phyloP scores from a whole-genome alignment of 1,284 basidiomycete species.

The Sporisorium graminicola region DNA sequence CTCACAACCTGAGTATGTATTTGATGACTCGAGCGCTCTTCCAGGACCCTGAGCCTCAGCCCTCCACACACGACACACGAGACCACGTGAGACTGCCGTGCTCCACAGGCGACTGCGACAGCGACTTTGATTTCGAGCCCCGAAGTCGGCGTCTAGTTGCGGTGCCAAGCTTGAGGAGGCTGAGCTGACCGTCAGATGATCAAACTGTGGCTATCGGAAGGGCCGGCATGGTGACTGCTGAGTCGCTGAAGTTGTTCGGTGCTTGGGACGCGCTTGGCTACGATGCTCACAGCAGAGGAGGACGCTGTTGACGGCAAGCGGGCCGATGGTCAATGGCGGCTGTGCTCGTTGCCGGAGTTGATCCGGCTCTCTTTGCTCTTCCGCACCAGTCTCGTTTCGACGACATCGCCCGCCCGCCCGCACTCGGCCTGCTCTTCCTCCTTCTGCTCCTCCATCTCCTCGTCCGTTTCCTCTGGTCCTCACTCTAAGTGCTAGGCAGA shows the following conservation, averaged over 20 bases:
- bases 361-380: neutral
- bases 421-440: neutral
- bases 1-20: no score
- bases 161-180: neutral
- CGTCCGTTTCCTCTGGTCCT: neutral
- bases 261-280: neutral
- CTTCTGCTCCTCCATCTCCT: neutral
- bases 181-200: neutral
- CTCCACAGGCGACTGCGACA: no score
- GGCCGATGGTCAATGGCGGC: neutral
- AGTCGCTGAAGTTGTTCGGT: neutral
- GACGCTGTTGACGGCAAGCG: neutral
- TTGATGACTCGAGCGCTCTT: neutral
- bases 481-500: neutral
- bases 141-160: conserved; percentile 1
- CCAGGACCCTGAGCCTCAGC: neutral
- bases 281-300: neutral
- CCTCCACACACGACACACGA: conserved; percentile 1
- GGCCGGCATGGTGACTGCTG: neutral
- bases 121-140: neutral
- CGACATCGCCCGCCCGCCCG: neutral
- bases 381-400: neutral
- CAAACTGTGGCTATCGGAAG: neutral
- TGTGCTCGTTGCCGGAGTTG: no score
- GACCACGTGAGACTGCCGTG: no score